Evolutionary conservation across 2,329 filamentous ascomycete species (phyloP).

Genomic region (Sordariomycetes sp.): DNA sequence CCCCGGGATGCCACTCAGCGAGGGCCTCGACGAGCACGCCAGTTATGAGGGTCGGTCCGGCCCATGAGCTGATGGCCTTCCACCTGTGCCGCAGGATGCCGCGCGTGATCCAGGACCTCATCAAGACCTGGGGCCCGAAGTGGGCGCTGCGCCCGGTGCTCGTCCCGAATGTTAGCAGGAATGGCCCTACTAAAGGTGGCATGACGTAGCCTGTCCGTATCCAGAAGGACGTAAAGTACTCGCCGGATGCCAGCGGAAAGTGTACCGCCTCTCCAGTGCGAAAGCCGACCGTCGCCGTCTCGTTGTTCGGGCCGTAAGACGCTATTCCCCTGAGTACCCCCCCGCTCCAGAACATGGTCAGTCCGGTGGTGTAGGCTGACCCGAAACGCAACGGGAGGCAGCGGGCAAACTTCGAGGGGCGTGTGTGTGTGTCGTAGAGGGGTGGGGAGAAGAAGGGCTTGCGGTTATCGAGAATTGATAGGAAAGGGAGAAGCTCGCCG

Average conservation of each 20-base stretch:
- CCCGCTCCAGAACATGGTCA: not conserved
- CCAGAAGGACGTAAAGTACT: not conserved
- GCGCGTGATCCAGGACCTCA: not conserved
- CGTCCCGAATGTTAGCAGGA: not conserved
- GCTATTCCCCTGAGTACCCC: not conserved
- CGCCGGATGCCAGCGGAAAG: not conserved
- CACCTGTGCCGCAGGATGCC: not conserved
- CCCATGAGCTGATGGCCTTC: not conserved
- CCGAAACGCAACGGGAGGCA: not conserved
- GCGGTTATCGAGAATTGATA: too few relatives aligned
- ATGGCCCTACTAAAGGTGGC: not conserved
- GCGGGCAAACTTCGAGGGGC: too few relatives aligned
- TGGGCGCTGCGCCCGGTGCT: not conserved
- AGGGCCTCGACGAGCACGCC: not conserved
- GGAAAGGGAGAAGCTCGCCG: too few relatives aligned
- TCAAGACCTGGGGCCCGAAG: not conserved
- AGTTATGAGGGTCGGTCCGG: not conserved
- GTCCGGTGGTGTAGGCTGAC: not conserved
- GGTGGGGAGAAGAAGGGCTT: too few relatives aligned
- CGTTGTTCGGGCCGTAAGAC: not conserved
- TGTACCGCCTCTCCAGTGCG: not conserved
- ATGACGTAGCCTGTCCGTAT: not conserved
- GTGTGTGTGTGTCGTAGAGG: too few relatives aligned
- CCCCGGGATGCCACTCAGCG: not conserved
- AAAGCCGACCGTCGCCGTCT: not conserved